Base-by-base conservation (phyloP, 495 filamentous ascomycete genomes). In the Aspergillus bertholletiae region DNA sequence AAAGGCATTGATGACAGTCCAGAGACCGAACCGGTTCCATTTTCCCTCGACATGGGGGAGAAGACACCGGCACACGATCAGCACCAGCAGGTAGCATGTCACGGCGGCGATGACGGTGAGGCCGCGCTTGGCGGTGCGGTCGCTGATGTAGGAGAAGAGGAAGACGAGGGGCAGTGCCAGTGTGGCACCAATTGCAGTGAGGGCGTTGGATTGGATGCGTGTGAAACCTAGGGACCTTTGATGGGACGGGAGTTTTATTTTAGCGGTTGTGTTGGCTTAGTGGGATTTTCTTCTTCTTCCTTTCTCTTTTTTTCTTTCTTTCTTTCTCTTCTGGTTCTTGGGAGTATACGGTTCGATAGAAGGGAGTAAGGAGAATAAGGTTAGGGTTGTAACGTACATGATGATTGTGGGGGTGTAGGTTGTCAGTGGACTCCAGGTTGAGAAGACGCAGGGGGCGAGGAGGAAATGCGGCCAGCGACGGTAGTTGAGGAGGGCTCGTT, bases 341-440 rank as follows among this genome's bases (percentile, higher is more conserved):
- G n/a, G n/a, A n/a, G n/a, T n/a, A n/a, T n/a, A n/a, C n/a, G n/a
- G n/a, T n/a, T n/a, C n/a, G n/a, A n/a, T n/a, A n/a, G n/a, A n/a
- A n/a, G n/a, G n/a, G n/a, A n/a, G n/a, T n/a, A n/a, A n/a, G n/a
- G n/a, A n/a, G n/a, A n/a, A n/a, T n/a, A n/a, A n/a, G n/a, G n/a
- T n/a, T n/a, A n/a, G n/a, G n/a, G n/a, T n/a, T n/a, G n/a, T n/a
- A n/a, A n/a, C 30, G 15, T 22, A 58, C 60, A 69, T 61, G 8
- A 74, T 63, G 0, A 75, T 66, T 17, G 58, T 69, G 1, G 74
- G 74, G 1, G 71, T 69, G 50, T 75, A 76, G 0, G 71, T 71
- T 23, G 62, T 65, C 0, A 75, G 51, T 0, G 73, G 67, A 37
- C 67, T 64, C 63, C 66, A 68, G 1, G 74, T 73, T 1, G 69